These are phyloP conservation scores for Flaveria floridana DNA, from an alignment of 140 eudicot genomes.

Conservation along the genomic window DNA sequence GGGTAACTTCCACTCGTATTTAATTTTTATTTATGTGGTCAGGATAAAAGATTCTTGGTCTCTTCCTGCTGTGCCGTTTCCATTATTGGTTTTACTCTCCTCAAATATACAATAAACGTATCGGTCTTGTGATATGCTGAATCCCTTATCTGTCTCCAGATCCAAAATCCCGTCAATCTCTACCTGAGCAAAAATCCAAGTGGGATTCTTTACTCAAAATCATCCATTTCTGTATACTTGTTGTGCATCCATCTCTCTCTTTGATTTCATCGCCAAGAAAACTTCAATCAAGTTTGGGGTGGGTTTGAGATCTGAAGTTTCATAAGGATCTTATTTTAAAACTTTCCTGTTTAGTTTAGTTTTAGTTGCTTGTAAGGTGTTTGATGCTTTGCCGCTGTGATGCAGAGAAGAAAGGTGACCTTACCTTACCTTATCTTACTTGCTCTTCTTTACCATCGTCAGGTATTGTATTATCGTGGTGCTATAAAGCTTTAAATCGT, in stretches of 20 bases:
- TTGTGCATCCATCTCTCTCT: too few relatives aligned
- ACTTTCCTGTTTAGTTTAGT: too few relatives aligned
- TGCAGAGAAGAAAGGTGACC: constrained; percentile 84
- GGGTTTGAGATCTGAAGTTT: constrained; percentile 6
- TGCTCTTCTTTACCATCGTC: too few relatives aligned
- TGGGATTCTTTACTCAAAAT: too few relatives aligned
- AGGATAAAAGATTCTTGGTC: neutral
- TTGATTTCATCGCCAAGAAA: too few relatives aligned
- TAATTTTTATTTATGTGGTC: neutral
- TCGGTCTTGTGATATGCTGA: neutral
- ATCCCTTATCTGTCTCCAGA: neutral
- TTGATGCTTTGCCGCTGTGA: constrained; percentile 65
- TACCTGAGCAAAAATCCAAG: neutral
- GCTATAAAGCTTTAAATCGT: too few relatives aligned
- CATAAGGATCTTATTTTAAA: too few relatives aligned
- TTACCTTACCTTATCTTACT: neutral
- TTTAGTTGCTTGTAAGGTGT: constrained; percentile 23
- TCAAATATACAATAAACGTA: neutral
- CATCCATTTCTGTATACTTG: too few relatives aligned
- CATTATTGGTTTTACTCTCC: neutral
- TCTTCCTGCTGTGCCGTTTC: neutral
- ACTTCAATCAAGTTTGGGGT: too few relatives aligned
- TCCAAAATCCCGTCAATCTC: neutral
- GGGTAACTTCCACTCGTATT: too few relatives aligned
- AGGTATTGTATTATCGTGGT: too few relatives aligned